Percentiles rank a stretch among this genome's conserved stretches.
phyloP scores from a whole-genome alignment of 1,284 basidiomycete genomes.

The Tremellales sp. region DNA sequence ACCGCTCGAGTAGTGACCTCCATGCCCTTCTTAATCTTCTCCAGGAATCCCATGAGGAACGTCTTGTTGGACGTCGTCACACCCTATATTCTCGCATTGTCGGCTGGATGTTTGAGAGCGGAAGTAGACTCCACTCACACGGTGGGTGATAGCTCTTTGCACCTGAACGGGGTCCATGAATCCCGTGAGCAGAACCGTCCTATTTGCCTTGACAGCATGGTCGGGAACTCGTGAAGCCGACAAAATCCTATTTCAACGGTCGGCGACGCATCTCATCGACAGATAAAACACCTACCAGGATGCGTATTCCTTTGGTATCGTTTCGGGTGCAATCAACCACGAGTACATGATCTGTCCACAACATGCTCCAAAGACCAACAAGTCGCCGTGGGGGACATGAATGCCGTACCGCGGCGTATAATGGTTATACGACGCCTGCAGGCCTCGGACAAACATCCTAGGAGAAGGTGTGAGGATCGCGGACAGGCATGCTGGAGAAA shows the following conservation, averaged over 20 bases:
- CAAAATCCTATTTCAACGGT: slow-evolving; percentile 51
- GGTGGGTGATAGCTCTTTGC: slow-evolving; percentile 55
- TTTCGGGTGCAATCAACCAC: slow-evolving; percentile 75
- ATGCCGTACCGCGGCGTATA: slow-evolving; percentile 51
- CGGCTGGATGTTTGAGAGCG: too few relatives aligned
- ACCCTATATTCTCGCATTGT: slow-evolving; percentile 14
- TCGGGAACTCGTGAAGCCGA: slow-evolving; percentile 64
- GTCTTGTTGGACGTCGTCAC: slow-evolving; percentile 34
- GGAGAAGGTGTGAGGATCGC: background rate
- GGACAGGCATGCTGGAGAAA: background rate
- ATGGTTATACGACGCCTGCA: slow-evolving; percentile 51
- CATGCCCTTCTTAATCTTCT: slow-evolving; percentile 25
- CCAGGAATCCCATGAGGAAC: slow-evolving; percentile 30
- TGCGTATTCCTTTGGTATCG: slow-evolving; percentile 71
- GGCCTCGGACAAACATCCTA: slow-evolving; percentile 49
- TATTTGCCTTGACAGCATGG: slow-evolving; percentile 62
- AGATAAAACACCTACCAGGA: slow-evolving; percentile 57
- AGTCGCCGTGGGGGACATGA: slow-evolving; percentile 76
- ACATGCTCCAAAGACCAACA: slow-evolving; percentile 75
- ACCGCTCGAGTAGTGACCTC: slow-evolving; percentile 50
- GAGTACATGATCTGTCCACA: slow-evolving; percentile 88
- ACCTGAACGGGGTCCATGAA: slow-evolving; percentile 58
- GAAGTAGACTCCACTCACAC: slow-evolving; percentile 46
- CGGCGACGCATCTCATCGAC: background rate
- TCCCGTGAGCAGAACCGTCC: slow-evolving; percentile 58